Conservation (phyloP, 352 stramenopile species). For the Pythium coloratum region DNA sequence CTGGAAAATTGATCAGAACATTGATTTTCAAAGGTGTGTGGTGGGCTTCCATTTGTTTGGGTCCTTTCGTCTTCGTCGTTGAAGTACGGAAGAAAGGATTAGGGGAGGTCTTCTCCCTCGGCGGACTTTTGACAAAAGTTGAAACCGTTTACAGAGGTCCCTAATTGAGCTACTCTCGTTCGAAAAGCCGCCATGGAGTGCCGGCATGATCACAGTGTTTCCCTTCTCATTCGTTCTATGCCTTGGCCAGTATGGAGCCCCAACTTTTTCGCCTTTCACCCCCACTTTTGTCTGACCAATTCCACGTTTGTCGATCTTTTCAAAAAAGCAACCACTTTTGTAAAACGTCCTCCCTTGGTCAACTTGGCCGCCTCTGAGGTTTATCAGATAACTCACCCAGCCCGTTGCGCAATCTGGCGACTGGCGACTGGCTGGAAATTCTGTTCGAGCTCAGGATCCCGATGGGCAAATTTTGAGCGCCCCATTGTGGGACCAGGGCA, state of each 20-base stretch:
- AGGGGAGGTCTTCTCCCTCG: neutral
- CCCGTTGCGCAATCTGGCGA: neutral
- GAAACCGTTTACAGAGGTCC: too few relatives aligned
- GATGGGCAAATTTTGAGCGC: neutral
- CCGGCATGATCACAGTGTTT: too few relatives aligned
- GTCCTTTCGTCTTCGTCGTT: neutral
- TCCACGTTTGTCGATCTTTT: too few relatives aligned
- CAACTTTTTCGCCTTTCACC: too few relatives aligned
- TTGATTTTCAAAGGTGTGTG: neutral
- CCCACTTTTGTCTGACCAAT: too few relatives aligned
- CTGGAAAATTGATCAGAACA: neutral
- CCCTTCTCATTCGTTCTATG: too few relatives aligned
- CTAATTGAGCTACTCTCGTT: too few relatives aligned
- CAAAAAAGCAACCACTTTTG: too few relatives aligned
- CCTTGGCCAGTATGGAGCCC: too few relatives aligned
- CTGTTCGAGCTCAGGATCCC: neutral
- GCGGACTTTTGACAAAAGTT: too few relatives aligned
- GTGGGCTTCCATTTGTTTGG: neutral
- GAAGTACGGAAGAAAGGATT: neutral
- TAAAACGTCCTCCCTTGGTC: too few relatives aligned
- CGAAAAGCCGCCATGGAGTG: too few relatives aligned
- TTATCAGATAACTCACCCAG: constrained; percentile 1
- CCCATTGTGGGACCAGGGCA: neutral
- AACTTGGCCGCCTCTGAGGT: neutral
- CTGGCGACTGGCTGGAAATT: constrained; percentile 1